These are phyloP conservation scores for Ophiostoma australiae DNA, from an alignment of 2,329 filamentous ascomycete species.

Conservation along the genomic window DNA sequence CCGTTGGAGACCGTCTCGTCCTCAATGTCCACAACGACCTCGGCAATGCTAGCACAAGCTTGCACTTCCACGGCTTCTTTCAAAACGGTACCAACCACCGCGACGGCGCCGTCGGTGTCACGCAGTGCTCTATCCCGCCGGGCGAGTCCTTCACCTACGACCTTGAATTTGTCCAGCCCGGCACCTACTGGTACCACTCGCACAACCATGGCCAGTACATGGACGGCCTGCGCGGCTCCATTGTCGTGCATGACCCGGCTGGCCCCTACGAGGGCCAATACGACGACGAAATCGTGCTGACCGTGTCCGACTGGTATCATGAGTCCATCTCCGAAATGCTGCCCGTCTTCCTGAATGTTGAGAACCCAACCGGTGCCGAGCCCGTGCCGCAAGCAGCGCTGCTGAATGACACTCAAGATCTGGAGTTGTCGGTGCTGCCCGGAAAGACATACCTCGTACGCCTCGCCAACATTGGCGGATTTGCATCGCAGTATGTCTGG, in stretches of 20 bases:
- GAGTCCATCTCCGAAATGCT: slow-evolving; percentile 47
- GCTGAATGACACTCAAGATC: slow-evolving; percentile 64
- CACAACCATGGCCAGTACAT: slow-evolving; percentile 64
- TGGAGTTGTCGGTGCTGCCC: slow-evolving; percentile 56
- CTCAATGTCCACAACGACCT: slow-evolving; percentile 56
- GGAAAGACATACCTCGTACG: slow-evolving; percentile 68
- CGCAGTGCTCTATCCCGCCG: slow-evolving; percentile 62
- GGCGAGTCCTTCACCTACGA: slow-evolving; percentile 63
- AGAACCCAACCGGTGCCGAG: slow-evolving; percentile 54
- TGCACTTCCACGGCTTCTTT: slow-evolving; percentile 68
- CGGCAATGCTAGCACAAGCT: slow-evolving; percentile 57
- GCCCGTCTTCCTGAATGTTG: slow-evolving; percentile 46
- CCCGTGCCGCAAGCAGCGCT: slow-evolving; percentile 64
- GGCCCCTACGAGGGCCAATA: slow-evolving; percentile 53
- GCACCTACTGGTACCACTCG: slow-evolving; percentile 78
- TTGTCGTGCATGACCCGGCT: slow-evolving; percentile 59
- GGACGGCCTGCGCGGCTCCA: slow-evolving; percentile 58
- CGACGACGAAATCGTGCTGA: slow-evolving; percentile 61
- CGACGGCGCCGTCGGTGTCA: slow-evolving; percentile 63
- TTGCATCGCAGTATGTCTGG: slow-evolving; percentile 61
- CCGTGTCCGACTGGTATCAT: slow-evolving; percentile 68
- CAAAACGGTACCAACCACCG: slow-evolving; percentile 61
- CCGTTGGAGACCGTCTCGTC: slow-evolving; percentile 56
- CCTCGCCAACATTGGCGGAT: slow-evolving; percentile 68
- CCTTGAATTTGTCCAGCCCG: slow-evolving; percentile 46